A percentile compares a stretch with the other conserved stretches of the same genome.
phyloP scores from a whole-genome alignment of 2,329 filamentous ascomycete genomes.

The Epichloe bromicola region DNA sequence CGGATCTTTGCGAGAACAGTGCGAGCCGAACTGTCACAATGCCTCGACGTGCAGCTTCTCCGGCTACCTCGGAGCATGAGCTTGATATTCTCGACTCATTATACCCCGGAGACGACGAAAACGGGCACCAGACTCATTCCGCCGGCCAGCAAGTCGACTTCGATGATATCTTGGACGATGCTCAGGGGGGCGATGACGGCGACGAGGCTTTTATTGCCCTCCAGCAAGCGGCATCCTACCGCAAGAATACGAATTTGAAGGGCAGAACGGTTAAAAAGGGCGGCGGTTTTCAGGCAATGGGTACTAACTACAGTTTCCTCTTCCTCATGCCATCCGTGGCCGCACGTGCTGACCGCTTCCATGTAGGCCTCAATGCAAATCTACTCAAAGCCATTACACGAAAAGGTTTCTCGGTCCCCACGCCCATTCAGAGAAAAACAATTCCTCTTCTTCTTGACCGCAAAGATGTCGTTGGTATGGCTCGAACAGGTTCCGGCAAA shows the following conservation, averaged over 20 bases:
- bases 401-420: constrained; percentile 93
- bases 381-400: constrained; percentile 81
- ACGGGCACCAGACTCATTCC: constrained; percentile 23
- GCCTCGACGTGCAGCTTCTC: constrained; percentile 63
- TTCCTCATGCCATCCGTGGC: too few relatives aligned
- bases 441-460: constrained; percentile 83
- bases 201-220: constrained; percentile 89
- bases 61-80: constrained; percentile 76
- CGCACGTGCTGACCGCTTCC: not conserved
- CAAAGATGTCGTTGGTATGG: constrained; percentile 98
- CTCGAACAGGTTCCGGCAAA: constrained; percentile 95
- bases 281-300: constrained; percentile 94
- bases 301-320: constrained; percentile 23
- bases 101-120: constrained; percentile 48
- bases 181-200: constrained; percentile 36
- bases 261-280: constrained; percentile 85
- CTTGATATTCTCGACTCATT: constrained; percentile 78
- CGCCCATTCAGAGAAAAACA: constrained; percentile 92
- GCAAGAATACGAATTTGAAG: constrained; percentile 71
- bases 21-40: constrained; percentile 29
- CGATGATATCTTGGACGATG: constrained; percentile 46
- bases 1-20: constrained; percentile 11
- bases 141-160: constrained; percentile 40
- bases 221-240: constrained; percentile 73
- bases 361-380: constrained; percentile 57